Percentiles rank a stretch among this genome's conserved stretches.
Conservation (phyloP, 2,329 filamentous ascomycete genomes). For the Fusarium hostae region DNA sequence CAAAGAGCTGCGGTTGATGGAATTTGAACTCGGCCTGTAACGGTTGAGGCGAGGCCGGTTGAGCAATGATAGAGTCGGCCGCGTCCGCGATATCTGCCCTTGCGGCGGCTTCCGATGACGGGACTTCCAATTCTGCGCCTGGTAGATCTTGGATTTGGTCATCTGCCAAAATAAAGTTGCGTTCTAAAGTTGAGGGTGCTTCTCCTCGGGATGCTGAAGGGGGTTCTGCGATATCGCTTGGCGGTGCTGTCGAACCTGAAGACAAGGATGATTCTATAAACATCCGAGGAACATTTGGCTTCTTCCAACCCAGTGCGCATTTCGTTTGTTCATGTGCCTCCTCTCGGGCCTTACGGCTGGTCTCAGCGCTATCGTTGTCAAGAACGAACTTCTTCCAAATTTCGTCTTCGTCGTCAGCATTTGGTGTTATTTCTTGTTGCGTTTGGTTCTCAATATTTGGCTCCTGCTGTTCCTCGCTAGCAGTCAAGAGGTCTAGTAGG, state of each 20-base stretch:
- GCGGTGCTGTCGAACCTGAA: neutral
- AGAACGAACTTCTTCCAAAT: constrained; percentile 47
- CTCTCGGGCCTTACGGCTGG: constrained; percentile 31
- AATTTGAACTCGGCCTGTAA: constrained; percentile 42
- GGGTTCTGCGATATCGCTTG: constrained; percentile 35
- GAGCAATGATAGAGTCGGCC: constrained; percentile 24
- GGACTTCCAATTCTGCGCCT: neutral
- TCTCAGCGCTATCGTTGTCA: constrained; percentile 36
- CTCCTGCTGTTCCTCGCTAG: constrained; percentile 12
- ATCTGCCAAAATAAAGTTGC: neutral
- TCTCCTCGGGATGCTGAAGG: constrained; percentile 25
- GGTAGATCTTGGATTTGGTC: neutral
- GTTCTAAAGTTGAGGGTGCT: neutral
- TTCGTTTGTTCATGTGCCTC: constrained; percentile 39
- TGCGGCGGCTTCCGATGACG: constrained; percentile 7
- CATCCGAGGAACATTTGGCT: neutral
- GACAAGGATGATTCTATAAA: constrained; percentile 24
- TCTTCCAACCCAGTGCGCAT: constrained; percentile 15
- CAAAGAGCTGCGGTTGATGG: constrained; percentile 48
- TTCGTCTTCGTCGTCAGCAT: constrained; percentile 44
- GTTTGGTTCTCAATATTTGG: neutral
- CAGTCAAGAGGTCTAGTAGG: constrained; percentile 36
- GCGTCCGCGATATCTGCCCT: constrained; percentile 9
- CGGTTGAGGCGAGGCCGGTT: constrained; percentile 28
- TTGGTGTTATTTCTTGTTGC: neutral